Conservation (phyloP, 2,329 filamentous ascomycete genomes). For the Lachnellula hyalina region DNA sequence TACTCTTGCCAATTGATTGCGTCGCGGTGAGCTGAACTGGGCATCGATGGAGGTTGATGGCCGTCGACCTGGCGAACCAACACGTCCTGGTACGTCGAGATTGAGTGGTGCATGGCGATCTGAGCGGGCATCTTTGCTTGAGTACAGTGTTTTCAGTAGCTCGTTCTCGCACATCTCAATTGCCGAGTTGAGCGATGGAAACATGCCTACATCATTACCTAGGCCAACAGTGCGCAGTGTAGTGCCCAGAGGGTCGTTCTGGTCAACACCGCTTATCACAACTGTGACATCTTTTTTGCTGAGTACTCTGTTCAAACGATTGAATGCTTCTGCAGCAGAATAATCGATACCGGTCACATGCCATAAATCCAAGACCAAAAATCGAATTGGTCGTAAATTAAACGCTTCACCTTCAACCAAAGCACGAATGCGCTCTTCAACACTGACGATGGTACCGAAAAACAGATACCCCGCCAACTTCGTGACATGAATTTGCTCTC, state of each 20-base stretch:
- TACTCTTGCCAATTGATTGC: conserved; percentile 69
- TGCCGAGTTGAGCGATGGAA: conserved; percentile 87
- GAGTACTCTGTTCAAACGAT: conserved; percentile 81
- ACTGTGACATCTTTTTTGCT: conserved; percentile 72
- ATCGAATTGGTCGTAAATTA: conserved; percentile 72
- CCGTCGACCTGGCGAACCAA: neutral
- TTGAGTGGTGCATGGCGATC: conserved; percentile 37
- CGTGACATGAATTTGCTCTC: conserved; percentile 81
- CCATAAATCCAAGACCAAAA: conserved; percentile 80
- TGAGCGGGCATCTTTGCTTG: conserved; percentile 56
- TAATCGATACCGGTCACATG: conserved; percentile 93
- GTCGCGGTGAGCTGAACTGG: conserved; percentile 70
- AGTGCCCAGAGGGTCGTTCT: conserved; percentile 68
- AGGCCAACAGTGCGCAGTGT: conserved; percentile 81
- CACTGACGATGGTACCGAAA: conserved; percentile 94
- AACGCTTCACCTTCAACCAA: conserved; percentile 82
- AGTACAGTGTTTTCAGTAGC: conserved; percentile 75
- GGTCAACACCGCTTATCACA: conserved; percentile 75
- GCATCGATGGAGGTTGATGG: conserved; percentile 45
- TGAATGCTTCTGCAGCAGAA: conserved; percentile 92
- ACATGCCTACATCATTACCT: conserved; percentile 70
- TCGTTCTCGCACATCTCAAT: conserved; percentile 95
- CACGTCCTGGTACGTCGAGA: conserved; percentile 21
- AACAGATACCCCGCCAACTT: conserved; percentile 96
- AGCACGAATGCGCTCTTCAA: conserved; percentile 80